phyloP scores from a whole-genome alignment of 495 filamentous ascomycete genomes.

The Lophiostoma macrostomum region DNA sequence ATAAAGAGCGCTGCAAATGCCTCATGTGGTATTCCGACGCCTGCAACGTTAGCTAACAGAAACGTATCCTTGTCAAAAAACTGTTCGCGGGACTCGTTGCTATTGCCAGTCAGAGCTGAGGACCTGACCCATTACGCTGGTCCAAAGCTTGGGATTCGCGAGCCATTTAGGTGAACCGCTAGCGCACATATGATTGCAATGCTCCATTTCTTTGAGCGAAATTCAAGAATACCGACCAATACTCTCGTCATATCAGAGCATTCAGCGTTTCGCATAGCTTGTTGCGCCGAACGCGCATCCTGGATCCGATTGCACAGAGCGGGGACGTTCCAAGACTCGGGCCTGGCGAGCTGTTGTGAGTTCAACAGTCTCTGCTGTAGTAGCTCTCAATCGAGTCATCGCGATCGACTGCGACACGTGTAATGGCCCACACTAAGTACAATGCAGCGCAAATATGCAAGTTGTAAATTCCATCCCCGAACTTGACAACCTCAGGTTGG shows the following conservation, averaged over 20 bases:
- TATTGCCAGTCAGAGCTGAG: constrained; percentile 8
- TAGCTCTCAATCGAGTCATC: not conserved
- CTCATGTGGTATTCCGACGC: not conserved
- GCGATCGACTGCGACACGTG: constrained; percentile 12
- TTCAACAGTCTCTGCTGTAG: too few relatives aligned
- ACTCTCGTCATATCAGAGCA: not conserved
- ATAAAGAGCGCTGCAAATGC: not conserved
- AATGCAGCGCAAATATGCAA: too few relatives aligned
- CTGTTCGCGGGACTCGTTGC: constrained; percentile 7
- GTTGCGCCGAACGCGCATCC: not conserved
- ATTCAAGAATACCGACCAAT: constrained; percentile 2
- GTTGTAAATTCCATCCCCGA: too few relatives aligned
- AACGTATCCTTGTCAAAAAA: not conserved
- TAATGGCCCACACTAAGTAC: too few relatives aligned
- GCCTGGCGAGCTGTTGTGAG: too few relatives aligned
- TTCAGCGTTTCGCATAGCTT: not conserved
- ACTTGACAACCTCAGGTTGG: too few relatives aligned
- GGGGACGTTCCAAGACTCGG: too few relatives aligned
- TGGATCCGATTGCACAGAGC: too few relatives aligned
- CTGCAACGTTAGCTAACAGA: constrained; percentile 20
- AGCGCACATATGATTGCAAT: constrained; percentile 2
- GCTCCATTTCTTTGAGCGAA: constrained; percentile 15
- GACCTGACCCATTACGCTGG: constrained; percentile 11
- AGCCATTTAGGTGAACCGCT: not conserved
- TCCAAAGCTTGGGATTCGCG: constrained; percentile 13